phyloP scores from a whole-genome alignment of 2,329 filamentous ascomycete species.

The Calonectria pseudoreteaudii region DNA sequence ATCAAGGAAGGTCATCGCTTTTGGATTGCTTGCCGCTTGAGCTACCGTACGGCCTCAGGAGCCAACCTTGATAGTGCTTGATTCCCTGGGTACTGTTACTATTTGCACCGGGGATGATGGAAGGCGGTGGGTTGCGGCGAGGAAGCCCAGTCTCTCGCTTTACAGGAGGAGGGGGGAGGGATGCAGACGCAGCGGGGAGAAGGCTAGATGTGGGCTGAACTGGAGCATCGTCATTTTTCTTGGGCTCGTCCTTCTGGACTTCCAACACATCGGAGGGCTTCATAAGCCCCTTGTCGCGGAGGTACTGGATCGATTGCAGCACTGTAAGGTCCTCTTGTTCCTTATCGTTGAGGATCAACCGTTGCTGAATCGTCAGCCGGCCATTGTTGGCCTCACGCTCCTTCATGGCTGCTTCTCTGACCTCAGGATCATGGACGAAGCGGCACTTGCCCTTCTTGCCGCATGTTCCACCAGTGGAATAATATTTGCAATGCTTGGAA shows the following conservation, averaged over 20 bases:
- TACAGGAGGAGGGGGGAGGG: slow-evolving; percentile 50
- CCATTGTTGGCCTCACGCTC: slow-evolving; percentile 75
- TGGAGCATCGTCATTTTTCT: slow-evolving; percentile 31
- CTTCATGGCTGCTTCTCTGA: slow-evolving; percentile 71
- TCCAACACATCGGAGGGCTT: slow-evolving; percentile 39
- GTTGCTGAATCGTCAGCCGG: slow-evolving; percentile 74
- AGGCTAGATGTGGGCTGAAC: slow-evolving; percentile 43
- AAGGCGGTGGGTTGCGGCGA: slow-evolving; percentile 49
- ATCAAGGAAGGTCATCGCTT: slow-evolving; percentile 49
- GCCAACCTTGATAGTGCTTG: slow-evolving; percentile 53
- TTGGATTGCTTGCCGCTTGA: slow-evolving; percentile 46
- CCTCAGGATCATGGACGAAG: slow-evolving; percentile 75
- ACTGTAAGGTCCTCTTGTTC: slow-evolving; percentile 76
- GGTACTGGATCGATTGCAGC: slow-evolving; percentile 73
- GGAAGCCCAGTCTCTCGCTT: slow-evolving; percentile 47
- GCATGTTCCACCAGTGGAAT: slow-evolving; percentile 75
- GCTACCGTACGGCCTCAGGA: slow-evolving; percentile 52
- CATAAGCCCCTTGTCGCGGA: slow-evolving; percentile 70
- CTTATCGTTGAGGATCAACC: slow-evolving; percentile 74
- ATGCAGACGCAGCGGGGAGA: slow-evolving; percentile 54
- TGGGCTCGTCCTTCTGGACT: slow-evolving; percentile 28
- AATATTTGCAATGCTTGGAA: slow-evolving; percentile 77
- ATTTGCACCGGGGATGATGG: slow-evolving; percentile 46
- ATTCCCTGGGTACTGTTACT: slow-evolving; percentile 46
- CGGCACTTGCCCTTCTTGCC: slow-evolving; percentile 82